phyloP scores from a whole-genome alignment of 768 basidiomycete genomes.

The Russula abietina region DNA sequence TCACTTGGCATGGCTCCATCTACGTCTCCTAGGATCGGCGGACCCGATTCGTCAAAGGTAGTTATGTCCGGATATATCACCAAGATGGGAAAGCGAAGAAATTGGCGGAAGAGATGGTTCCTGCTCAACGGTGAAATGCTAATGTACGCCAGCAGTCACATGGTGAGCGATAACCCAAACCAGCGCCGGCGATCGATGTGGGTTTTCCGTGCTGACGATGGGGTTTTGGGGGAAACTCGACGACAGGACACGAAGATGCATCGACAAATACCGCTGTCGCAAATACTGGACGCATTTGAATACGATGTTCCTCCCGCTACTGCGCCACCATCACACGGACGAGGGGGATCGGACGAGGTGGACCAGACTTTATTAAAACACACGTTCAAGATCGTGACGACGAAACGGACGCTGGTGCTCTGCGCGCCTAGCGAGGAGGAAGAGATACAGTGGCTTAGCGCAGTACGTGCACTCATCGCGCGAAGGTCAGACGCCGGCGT shows the following conservation, averaged over 20 bases:
- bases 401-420: conserved; percentile 80
- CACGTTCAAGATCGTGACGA: conserved; percentile 95
- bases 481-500: conserved; percentile 43
- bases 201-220: not conserved
- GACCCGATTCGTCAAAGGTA: conserved; percentile 64
- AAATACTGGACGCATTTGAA: conserved; percentile 90
- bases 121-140: conserved; percentile 84
- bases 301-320: conserved; percentile 56
- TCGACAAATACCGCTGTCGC: conserved; percentile 74
- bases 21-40: conserved; percentile 38
- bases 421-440: conserved; percentile 97
- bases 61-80: conserved; percentile 89
- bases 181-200: conserved; percentile 14
- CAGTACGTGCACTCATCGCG: conserved; percentile 85
- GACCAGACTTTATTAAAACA: conserved; percentile 36
- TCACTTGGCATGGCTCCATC: conserved; percentile 34
- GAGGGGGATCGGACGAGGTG: conserved; percentile 41
- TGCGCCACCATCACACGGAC: conserved; percentile 33
- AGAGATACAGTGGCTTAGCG: conserved; percentile 97
- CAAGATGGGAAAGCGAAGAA: conserved; percentile 93
- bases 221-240: not conserved
- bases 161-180: conserved; percentile 52
- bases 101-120: conserved; percentile 98
- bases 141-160: conserved; percentile 87
- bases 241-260: conserved; percentile 83